Evolutionary conservation across 164 flowering plant species (phyloP), one percentile per base, ranked within the genome.

Genomic region (Vitis riparia): DNA sequence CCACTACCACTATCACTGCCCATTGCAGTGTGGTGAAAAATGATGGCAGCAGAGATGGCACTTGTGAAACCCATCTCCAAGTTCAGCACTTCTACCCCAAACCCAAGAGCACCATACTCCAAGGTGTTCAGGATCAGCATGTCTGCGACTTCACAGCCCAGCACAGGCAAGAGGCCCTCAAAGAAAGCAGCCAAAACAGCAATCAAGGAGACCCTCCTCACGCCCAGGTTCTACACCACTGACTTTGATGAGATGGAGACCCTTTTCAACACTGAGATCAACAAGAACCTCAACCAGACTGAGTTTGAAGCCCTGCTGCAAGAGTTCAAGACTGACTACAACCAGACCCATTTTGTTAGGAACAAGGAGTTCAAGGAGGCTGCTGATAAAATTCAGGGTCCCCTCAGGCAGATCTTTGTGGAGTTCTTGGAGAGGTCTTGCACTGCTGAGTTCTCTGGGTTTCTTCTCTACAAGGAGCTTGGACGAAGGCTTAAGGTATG

Each of bases 371-470:
- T 95, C 80, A 95, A 92, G 80, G 98, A 92, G 53, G 98, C 98
- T 65, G 99, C 98, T 56, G 98, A 95, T 58, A 85, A 95, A 51
- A 48, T 95, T 9, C 84, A 95, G 66, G 99, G 96, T 0, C 96
- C 98, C 2, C 75, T 95, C 5, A 76, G 99, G 16, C 89, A 90
- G 66, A 95, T 95, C 75, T 95, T 95, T 61, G 98, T 95, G 7
- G 99, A 95, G 88, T 95, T 95, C 79, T 68, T 95, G 79, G 98
- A 95, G 85, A 83, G 99, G 87, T 92, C 98, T 55, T 95, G 99
- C 78, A 95, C 98, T 76, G 99, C 99, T 68, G 98, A 92, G 78
- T 95, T 95, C 82, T 95, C 99, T 59, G 99, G 99, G 0, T 95
- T 95, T 67, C 88, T 94, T 70, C 94, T 94, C 62, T 94, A 94